Conservation (phyloP, 73 alveolate species). For the Tetrahymena borealis region DNA sequence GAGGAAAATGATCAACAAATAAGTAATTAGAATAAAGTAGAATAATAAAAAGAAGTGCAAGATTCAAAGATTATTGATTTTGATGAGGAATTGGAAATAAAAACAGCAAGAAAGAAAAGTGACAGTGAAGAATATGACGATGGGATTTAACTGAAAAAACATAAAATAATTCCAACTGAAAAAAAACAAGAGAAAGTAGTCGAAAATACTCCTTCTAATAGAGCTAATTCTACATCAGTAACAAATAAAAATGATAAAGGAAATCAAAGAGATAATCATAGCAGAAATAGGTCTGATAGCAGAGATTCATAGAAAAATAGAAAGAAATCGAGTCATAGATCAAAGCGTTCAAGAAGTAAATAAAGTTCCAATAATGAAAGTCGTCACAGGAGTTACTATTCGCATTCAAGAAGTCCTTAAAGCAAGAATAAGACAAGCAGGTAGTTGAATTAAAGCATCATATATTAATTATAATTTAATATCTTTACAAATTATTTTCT, state of each 20-base stretch:
- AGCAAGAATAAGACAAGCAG: background rate
- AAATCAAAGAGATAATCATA: background rate
- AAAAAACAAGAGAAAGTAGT: background rate
- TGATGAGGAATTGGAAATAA: background rate
- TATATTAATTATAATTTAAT: background rate
- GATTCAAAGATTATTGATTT: background rate
- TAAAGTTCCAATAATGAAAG: background rate
- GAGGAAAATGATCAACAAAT: too few relatives aligned
- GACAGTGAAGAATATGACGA: background rate
- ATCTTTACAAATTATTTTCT: background rate
- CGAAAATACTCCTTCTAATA: background rate
- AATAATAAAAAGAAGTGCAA: background rate
- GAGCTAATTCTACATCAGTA: background rate
- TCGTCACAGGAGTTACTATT: background rate
- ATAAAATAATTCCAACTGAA: background rate
- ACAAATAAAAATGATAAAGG: background rate
- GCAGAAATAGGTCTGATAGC: background rate
- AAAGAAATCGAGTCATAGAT: background rate
- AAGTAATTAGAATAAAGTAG: background rate
- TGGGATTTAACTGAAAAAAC: background rate
- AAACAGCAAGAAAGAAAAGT: background rate
- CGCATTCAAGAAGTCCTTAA: background rate
- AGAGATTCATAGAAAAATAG: background rate
- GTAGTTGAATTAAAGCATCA: background rate
- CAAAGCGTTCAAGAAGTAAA: background rate